A percentile compares a stretch with the other conserved stretches of the same genome.
Evolutionary conservation across 176 grass and related monocot genomes (phyloP).

Genomic region (Lolium multiflorum): DNA sequence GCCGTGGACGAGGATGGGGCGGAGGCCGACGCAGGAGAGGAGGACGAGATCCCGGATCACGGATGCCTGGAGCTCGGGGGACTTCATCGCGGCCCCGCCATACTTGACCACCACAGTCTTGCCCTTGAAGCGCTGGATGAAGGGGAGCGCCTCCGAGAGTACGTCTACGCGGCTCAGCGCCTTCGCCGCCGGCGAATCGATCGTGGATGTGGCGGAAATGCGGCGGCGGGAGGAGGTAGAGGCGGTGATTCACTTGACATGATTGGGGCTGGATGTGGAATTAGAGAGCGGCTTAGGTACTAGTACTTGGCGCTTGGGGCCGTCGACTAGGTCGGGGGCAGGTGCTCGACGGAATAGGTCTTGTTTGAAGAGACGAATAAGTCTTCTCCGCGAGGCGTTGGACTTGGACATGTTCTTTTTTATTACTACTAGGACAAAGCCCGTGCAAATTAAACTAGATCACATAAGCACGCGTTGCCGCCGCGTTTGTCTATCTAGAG

Average conservation of each 20-base stretch:
- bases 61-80: conserved; percentile 57
- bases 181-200: neutral
- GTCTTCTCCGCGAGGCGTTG: too few relatives aligned
- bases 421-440: too few relatives aligned
- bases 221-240: neutral
- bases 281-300: conserved; percentile 14
- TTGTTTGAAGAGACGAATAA: too few relatives aligned
- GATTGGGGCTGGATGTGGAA: conserved; percentile 5
- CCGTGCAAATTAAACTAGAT: too few relatives aligned
- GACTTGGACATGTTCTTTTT: too few relatives aligned
- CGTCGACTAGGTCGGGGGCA: too few relatives aligned
- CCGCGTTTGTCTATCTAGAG: too few relatives aligned
- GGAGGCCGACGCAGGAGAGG: conserved; percentile 74
- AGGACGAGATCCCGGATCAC: conserved; percentile 77
- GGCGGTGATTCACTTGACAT: conserved; percentile 5
- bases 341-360: too few relatives aligned
- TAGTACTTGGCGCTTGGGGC: too few relatives aligned
- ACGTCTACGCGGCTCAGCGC: conserved; percentile 53
- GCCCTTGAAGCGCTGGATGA: conserved; percentile 76
- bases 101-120: conserved; percentile 88
- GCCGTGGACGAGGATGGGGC: conserved; percentile 69
- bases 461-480: too few relatives aligned
- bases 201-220: conserved; percentile 32
- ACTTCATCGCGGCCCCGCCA: conserved; percentile 77
- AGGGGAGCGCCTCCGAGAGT: conserved; percentile 82